These are phyloP conservation scores for Globisporangium solare DNA, from an alignment of 352 stramenopile species.

Conservation along the genomic window DNA sequence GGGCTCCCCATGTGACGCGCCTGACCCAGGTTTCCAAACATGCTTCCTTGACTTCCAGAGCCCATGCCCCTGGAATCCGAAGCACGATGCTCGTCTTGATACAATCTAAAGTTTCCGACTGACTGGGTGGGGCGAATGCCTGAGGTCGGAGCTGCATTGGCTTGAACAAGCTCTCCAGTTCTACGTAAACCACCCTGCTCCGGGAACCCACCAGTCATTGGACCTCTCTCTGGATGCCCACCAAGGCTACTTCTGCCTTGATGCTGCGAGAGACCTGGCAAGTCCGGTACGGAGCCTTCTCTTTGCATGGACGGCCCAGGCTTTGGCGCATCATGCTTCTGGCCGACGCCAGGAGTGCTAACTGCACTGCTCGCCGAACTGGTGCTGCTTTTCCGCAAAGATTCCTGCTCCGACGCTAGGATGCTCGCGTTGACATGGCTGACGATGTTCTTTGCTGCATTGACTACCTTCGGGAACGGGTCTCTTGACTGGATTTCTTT, in stretches of 20 bases:
- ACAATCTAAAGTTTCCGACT: conserved; percentile 72
- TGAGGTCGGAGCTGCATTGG: conserved; percentile 10
- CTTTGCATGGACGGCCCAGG: conserved; percentile 22
- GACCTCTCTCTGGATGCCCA: conserved; percentile 10
- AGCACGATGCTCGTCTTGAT: conserved; percentile 42
- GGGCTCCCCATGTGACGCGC: conserved; percentile 6
- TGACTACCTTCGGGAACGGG: conserved; percentile 72
- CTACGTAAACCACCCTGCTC: conserved; percentile 19
- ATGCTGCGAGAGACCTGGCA: conserved; percentile 13
- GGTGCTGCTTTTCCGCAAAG: conserved; percentile 20
- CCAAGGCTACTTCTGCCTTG: conserved; percentile 9
- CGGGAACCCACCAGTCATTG: conserved; percentile 10
- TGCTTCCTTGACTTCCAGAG: conserved; percentile 3
- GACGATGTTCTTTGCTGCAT: conserved; percentile 58
- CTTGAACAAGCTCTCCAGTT: conserved; percentile 17
- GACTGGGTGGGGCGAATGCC: conserved; percentile 59
- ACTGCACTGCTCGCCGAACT: conserved; percentile 3
- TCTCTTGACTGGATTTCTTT: conserved; percentile 85
- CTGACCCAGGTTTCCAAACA: conserved; percentile 17
- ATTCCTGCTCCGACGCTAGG: conserved; percentile 50
- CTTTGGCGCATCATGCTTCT: conserved; percentile 13
- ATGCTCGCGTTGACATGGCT: conserved; percentile 58
- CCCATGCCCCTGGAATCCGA: not conserved
- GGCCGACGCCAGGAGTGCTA: not conserved
- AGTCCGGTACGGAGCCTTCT: conserved; percentile 33